A percentile compares a stretch with the other conserved stretches of the same genome.
Conservation (phyloP, 306 rosid species). For the Lathyrus aphaca region DNA sequence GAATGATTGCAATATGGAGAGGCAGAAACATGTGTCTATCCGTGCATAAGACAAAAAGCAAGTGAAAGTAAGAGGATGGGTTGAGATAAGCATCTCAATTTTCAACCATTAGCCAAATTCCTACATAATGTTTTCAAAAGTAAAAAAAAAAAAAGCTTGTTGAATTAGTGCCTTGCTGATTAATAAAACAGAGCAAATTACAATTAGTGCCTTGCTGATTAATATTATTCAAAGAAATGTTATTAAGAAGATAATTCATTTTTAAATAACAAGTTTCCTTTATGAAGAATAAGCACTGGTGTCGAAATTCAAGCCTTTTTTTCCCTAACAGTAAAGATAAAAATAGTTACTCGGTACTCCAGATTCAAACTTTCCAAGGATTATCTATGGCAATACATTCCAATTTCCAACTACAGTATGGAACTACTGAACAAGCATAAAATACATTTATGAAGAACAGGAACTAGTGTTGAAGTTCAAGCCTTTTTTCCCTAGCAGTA, state of each 20-base stretch:
- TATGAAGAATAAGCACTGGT: not conserved
- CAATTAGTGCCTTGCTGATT: constrained; percentile 3
- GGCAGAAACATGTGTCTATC: constrained; percentile 10
- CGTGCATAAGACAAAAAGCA: constrained; percentile 17
- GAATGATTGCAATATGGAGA: constrained; percentile 32
- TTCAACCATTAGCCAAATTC: constrained; percentile 22
- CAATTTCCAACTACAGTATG: constrained; percentile 6
- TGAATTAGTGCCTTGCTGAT: constrained; percentile 14
- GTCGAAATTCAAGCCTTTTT: not conserved
- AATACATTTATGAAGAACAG: not conserved
- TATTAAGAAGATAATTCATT: not conserved
- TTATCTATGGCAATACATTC: constrained; percentile 12
- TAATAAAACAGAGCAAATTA: constrained; percentile 4
- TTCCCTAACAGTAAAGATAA: not conserved
- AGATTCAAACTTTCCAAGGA: constrained; percentile 16
- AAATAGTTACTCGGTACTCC: constrained; percentile 8
- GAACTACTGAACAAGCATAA: constrained; percentile 13
- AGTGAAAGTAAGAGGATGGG: constrained; percentile 24
- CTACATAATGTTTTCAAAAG: constrained; percentile 20
- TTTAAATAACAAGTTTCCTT: not conserved
- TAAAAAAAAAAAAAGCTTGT: constrained; percentile 34
- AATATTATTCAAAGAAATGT: not conserved
- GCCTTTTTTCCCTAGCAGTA: not conserved
- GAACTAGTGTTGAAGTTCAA: not conserved
- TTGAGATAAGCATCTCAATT: constrained; percentile 34